Percentiles rank a stretch among this genome's conserved stretches.
These are phyloP conservation scores for Chamaenerion angustifolium DNA, from an alignment of 345 rosid genomes.

Conservation along the genomic window DNA sequence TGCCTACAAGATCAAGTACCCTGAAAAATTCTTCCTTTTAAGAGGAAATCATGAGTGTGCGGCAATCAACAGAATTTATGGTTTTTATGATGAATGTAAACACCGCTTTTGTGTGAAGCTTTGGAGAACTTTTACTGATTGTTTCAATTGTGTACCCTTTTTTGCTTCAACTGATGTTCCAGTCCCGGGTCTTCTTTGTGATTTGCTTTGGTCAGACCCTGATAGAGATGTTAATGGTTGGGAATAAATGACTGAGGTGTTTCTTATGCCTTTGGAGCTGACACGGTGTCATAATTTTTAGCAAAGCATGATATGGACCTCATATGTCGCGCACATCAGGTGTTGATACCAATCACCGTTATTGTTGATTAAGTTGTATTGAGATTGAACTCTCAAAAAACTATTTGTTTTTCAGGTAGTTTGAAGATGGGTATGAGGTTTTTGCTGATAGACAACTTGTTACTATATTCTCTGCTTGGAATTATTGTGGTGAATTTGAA, in stretches of 20 bases:
- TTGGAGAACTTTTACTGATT: conserved; percentile 83
- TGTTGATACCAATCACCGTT: conserved; percentile 9
- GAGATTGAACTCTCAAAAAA: too few relatives aligned
- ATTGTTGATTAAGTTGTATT: background rate
- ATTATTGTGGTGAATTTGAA: conserved; percentile 96
- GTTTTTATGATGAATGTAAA: too few relatives aligned
- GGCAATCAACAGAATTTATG: too few relatives aligned
- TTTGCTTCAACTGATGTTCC: conserved; percentile 77
- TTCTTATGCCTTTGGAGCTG: conserved; percentile 80
- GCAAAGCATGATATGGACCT: conserved; percentile 72
- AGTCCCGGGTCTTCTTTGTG: conserved; percentile 73
- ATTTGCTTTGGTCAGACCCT: conserved; percentile 97
- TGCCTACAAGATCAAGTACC: too few relatives aligned
- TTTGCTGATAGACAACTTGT: conserved; percentile 91
- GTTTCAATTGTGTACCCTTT: conserved; percentile 85
- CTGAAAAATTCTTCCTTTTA: too few relatives aligned
- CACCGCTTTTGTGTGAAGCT: conserved; percentile 85
- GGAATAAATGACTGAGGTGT: conserved; percentile 95
- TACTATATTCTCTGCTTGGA: conserved; percentile 87
- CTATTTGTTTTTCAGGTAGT: conserved; percentile 41
- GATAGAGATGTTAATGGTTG: conserved; percentile 77
- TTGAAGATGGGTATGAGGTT: conserved; percentile 56
- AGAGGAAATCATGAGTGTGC: too few relatives aligned
- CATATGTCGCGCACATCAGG: conserved; percentile 98
- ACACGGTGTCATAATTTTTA: conserved; percentile 66